Conservation (phyloP, 129 eudicot species). For the Logfia minima region DNA sequence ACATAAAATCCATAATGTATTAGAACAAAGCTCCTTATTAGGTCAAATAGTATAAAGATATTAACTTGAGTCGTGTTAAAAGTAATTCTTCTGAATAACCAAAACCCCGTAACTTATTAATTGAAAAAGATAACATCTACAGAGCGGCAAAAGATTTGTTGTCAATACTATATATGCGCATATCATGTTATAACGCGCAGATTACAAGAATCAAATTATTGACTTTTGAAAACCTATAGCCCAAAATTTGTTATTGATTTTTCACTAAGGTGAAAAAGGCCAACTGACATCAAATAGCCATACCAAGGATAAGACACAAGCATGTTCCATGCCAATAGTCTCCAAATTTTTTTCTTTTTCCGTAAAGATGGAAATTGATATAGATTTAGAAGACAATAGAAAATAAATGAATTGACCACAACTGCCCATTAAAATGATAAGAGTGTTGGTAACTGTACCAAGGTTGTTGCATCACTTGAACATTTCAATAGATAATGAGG, state of each 20-base stretch:
- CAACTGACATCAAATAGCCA: slow-evolving; percentile 8
- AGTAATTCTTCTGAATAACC: neutral
- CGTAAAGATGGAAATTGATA: neutral
- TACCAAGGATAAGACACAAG: neutral
- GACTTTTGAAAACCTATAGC: neutral
- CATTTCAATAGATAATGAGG: slow-evolving; percentile 89
- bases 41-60: neutral
- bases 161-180: neutral
- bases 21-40: neutral
- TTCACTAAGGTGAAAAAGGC: slow-evolving; percentile 1
- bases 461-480: slow-evolving; percentile 95
- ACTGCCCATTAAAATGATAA: neutral
- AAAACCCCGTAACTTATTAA: neutral
- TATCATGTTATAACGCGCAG: slow-evolving; percentile 22
- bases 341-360: neutral
- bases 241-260: neutral
- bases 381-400: neutral
- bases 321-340: neutral
- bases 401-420: slow-evolving; percentile 8
- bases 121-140: neutral
- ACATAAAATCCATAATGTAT: neutral
- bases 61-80: neutral
- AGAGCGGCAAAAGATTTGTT: neutral
- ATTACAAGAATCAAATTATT: neutral
- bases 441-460: slow-evolving; percentile 49